Evolutionary conservation across 2,329 filamentous ascomycete species (phyloP), one percentile per base, ranked within the genome.

Genomic region (Phialemonium atrogriseum): DNA sequence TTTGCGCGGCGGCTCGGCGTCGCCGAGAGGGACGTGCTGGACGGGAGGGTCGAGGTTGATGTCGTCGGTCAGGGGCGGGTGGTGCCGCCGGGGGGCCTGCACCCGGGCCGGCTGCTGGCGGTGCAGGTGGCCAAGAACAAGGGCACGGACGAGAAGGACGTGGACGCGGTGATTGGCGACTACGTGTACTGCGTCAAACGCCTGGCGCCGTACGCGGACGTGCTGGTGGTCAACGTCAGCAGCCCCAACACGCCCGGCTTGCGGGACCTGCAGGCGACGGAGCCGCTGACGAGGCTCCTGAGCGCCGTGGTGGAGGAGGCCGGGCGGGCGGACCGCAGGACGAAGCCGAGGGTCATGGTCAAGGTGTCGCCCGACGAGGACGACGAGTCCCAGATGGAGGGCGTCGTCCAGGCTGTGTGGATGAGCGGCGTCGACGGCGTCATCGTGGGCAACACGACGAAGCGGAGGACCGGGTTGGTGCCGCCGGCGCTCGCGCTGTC

Each of bases 71-170:
- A 16, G 28, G 28, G 21, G 18, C 12, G 13, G 28, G 10, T 10
- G 13, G 85, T 94, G 1, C 85, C 86, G 1, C 80, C 87, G 0
- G 85, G 91, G n/a, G 85, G 83, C 56, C 63, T 98, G 46, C 61
- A 66, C 10, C 64, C 77, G 0, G 89, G 88, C 10, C 77, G 81
- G 38, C 62, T 95, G 36, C 68, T 98, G 39, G 81, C 85, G 11
- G 87, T 98, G 12, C 91, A 98, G 60, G 77, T 96, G 24, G 88
- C 89, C 31, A 98, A 98, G 76, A 96, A 96, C 64, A 96, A 95
- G 66, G 69, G 75, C 27, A 98, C 91, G 1, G 77, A 86, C 13
- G 88, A 93, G 51, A 68, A 70, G 28, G 85, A 96, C 51, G 80
- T 94, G 38, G 73, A 81, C 24, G 88, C 87, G 19, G 81, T 96